Conservation (phyloP, 2,329 filamentous ascomycete species). For the Lasiodiplodia theobromae region DNA sequence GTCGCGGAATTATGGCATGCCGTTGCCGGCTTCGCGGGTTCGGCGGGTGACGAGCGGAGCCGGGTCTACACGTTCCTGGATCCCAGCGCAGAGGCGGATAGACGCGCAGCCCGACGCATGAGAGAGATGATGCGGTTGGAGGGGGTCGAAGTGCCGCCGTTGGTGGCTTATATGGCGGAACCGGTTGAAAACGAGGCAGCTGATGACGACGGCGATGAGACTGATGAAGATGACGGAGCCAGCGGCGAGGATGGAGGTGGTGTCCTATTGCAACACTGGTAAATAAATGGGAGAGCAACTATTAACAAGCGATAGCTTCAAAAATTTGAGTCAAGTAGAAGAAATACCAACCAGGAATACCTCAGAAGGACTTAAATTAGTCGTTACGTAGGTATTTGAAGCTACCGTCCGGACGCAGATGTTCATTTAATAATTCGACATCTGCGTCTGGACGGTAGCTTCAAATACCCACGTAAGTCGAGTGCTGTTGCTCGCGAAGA, state of each 20-base stretch:
- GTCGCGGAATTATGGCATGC: background rate
- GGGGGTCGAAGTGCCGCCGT: background rate
- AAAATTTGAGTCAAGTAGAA: background rate
- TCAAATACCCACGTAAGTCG: no score
- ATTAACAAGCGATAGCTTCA: background rate
- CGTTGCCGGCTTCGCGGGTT: background rate
- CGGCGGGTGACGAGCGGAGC: constrained; percentile 1
- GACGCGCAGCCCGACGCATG: background rate
- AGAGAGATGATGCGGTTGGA: background rate
- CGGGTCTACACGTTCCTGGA: background rate
- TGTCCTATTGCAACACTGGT: background rate
- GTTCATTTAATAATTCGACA: no score
- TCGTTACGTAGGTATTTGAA: no score
- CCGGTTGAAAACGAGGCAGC: background rate
- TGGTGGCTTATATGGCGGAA: constrained; percentile 6
- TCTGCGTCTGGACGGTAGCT: no score
- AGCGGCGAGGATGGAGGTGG: background rate
- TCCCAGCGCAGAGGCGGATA: background rate
- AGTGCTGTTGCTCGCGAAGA: no score
- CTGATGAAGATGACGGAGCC: background rate
- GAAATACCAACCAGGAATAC: background rate
- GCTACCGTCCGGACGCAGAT: no score
- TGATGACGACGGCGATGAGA: constrained; percentile 32
- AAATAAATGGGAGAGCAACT: background rate
- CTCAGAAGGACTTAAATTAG: no score